Evolutionary conservation across 2,329 filamentous ascomycete species (phyloP).

Genomic region (Cercospora sp.): DNA sequence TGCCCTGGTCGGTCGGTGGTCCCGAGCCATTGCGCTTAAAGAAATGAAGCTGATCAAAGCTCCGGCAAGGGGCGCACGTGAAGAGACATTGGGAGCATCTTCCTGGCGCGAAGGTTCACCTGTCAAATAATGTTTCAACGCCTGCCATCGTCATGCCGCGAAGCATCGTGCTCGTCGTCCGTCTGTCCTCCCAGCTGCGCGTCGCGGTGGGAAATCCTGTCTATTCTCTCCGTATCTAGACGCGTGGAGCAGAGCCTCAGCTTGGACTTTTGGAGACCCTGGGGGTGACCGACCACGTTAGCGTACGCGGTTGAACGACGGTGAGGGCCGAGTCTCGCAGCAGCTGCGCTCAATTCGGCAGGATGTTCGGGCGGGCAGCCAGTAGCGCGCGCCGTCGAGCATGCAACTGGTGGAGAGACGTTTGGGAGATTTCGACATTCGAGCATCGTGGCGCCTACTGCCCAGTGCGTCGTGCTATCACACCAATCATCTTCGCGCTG

Average conservation of each 20-base stretch:
- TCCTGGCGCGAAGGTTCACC: not conserved
- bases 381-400: not conserved
- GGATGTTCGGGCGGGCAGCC: not conserved
- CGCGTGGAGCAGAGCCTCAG: not conserved
- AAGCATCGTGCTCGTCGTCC: not conserved
- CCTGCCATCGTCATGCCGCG: not conserved
- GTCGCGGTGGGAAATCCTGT: not conserved
- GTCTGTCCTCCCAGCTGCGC: not conserved
- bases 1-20: slow-evolving; percentile 27
- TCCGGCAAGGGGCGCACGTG: slow-evolving; percentile 25
- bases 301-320: slow-evolving; percentile 7
- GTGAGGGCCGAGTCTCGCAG: slow-evolving; percentile 6
- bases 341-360: not conserved
- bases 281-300: not conserved
- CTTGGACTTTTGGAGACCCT: not conserved
- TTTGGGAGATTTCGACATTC: slow-evolving; percentile 19
- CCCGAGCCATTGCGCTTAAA: slow-evolving; percentile 28
- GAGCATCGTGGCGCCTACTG: not conserved
- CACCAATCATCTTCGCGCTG: not conserved
- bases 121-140: not conserved
- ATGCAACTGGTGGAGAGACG: slow-evolving; percentile 9
- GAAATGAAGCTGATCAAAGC: slow-evolving; percentile 35
- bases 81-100: slow-evolving; percentile 5
- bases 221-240: not conserved
- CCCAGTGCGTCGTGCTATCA: not conserved